Evolutionary conservation across 345 rosid genomes (phyloP).

Genomic region (Alliaria petiolata): DNA sequence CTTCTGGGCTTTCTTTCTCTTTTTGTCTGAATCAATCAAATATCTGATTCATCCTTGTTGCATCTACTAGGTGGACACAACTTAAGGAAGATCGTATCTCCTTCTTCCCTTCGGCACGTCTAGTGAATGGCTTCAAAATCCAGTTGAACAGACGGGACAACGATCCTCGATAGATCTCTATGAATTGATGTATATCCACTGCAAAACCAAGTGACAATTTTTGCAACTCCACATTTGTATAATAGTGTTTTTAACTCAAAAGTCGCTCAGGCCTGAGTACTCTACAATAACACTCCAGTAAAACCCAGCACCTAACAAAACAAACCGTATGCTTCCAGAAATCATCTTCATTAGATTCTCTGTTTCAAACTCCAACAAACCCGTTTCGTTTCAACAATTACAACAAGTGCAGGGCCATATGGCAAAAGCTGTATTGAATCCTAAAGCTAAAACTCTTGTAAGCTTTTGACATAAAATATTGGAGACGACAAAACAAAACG

Average conservation of each 20-base stretch:
- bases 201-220: slow-evolving; percentile 4
- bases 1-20: background rate
- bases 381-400: slow-evolving; percentile 29
- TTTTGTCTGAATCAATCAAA: background rate
- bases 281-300: background rate
- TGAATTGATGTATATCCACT: slow-evolving; percentile 8
- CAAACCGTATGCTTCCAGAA: background rate
- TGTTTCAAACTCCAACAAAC: slow-evolving; percentile 20
- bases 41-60: background rate
- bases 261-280: background rate
- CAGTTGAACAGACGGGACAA: slow-evolving; percentile 33
- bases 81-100: slow-evolving; percentile 66
- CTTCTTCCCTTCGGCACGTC: slow-evolving; percentile 84
- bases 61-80: slow-evolving; percentile 58
- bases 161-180: slow-evolving; percentile 7
- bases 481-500: slow-evolving; percentile 7
- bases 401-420: slow-evolving; percentile 22
- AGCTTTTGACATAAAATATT: slow-evolving; percentile 6
- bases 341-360: slow-evolving; percentile 14
- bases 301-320: background rate
- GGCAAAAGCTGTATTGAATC: slow-evolving; percentile 14
- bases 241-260: background rate
- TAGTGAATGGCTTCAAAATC: slow-evolving; percentile 77
- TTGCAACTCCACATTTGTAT: slow-evolving; percentile 9
- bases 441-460: slow-evolving; percentile 23